Base-by-base conservation (phyloP, 2,329 filamentous ascomycete genomes). In the Ophiosphaerella herpotricha region DNA sequence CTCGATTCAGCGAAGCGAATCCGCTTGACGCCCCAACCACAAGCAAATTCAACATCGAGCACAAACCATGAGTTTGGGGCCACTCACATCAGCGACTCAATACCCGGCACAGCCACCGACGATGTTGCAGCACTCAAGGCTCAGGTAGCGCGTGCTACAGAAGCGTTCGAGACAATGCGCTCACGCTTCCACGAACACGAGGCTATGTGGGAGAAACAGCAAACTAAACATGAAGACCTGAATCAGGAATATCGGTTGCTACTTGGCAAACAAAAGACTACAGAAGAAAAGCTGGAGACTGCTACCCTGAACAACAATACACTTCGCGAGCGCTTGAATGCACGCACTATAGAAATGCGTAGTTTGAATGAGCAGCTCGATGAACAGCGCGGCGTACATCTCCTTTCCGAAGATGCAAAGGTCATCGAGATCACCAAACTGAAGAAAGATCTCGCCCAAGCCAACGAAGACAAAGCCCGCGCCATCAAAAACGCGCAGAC, bases 1-100 rank as follows among this genome's bases (percentile, higher is more conserved):
- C 49, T 60, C 7, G 67, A 72, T 37, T 48, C 63, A 7, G 54
- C 62, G n/a, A 73, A 73, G 52, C 64, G 68, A 2, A 64, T 70
- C 61, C 68, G 70, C 11, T 64, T 66, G 31, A 71, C 69, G 1
- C 65, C 69, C 11, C 67, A 71, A 33, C 64, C 63, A 26, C 54
- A 54, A 21, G 31, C 39, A 32, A 9, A 45, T 2, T 18, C 34
- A 13, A 26, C 16, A 7, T 31, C 50, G 24, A 58, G 21, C 26
- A 9, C 24, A 0, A 46, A 55, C 8, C 53, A 58, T 3, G 49
- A 54, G 8, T 46, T 54, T 31, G 72, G 75, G 6, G 54, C 72
- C 18, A 76, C 74, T 1, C 74, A 71, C 23, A 61, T 77, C 40
- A 78, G 74, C 48, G 75, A 78, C 52, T 78, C 75, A 0, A 63